Conservation (phyloP, 129 eudicot species). For the Kitagawia praeruptora region DNA sequence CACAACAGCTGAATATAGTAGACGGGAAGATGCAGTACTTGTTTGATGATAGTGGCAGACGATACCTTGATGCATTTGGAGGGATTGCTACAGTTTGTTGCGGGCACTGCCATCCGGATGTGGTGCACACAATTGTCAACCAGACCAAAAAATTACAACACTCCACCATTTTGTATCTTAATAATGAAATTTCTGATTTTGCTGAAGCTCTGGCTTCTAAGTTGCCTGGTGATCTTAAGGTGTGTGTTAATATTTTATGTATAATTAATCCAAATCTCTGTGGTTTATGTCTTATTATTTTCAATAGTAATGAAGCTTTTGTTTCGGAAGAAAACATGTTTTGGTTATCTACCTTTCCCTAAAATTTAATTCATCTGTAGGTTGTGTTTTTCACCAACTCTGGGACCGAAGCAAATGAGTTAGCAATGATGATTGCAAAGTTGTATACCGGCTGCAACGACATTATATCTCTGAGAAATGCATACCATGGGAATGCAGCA, state of each 20-base stretch:
- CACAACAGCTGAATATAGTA: slow-evolving; percentile 60
- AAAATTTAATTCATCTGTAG: slow-evolving; percentile 23
- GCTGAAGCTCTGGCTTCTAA: slow-evolving; percentile 83
- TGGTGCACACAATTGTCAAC: slow-evolving; percentile 64
- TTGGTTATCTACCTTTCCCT: not conserved
- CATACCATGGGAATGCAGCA: slow-evolving; percentile 86
- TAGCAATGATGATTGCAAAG: slow-evolving; percentile 77
- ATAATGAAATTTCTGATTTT: slow-evolving; percentile 68
- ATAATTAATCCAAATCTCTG: not conserved
- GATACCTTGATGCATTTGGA: slow-evolving; percentile 79
- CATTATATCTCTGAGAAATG: slow-evolving; percentile 76
- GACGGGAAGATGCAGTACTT: slow-evolving; percentile 90
- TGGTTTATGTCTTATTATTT: too few species aligned
- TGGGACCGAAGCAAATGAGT: slow-evolving; percentile 94
- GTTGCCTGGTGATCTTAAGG: slow-evolving; percentile 89
- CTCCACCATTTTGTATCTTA: slow-evolving; percentile 74
- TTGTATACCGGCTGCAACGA: slow-evolving; percentile 76
- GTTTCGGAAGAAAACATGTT: not conserved
- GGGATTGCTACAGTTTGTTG: slow-evolving; percentile 86
- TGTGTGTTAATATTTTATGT: slow-evolving; percentile 1
- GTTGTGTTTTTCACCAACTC: slow-evolving; percentile 87
- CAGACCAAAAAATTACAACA: slow-evolving; percentile 69
- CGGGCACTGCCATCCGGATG: slow-evolving; percentile 96
- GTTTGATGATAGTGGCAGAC: slow-evolving; percentile 69
- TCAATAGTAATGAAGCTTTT: not conserved